A percentile compares a stretch with the other conserved stretches of the same genome.
These are phyloP conservation scores for Oleoguttula mirabilis DNA, from an alignment of 495 filamentous ascomycete species.

Conservation along the genomic window DNA sequence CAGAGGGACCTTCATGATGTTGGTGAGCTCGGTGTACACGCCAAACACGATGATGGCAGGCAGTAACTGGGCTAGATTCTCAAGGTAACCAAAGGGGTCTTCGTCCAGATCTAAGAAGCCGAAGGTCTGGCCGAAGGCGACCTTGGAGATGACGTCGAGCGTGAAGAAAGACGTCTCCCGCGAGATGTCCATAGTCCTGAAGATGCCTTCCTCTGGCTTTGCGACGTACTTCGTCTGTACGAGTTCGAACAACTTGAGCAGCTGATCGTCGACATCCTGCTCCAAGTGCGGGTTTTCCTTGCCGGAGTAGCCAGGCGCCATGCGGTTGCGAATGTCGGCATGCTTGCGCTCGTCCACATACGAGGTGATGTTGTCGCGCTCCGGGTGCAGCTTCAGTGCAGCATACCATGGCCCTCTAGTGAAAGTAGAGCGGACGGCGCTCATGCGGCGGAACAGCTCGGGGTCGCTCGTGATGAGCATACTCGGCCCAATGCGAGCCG, in stretches of 20 bases:
- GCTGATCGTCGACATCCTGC: constrained; percentile 32
- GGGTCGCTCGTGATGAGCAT: constrained; percentile 35
- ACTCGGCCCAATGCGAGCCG: constrained; percentile 35
- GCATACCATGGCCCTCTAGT: constrained; percentile 34
- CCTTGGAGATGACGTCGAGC: constrained; percentile 37
- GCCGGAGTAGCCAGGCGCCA: constrained; percentile 37
- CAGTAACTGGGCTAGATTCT: constrained; percentile 22
- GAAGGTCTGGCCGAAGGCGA: constrained; percentile 43
- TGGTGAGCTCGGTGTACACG: constrained; percentile 23
- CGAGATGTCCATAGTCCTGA: constrained; percentile 36
- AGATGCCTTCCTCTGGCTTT: constrained; percentile 19
- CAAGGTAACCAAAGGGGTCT: constrained; percentile 25
- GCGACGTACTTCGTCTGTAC: constrained; percentile 28
- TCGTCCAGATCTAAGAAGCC: constrained; percentile 30
- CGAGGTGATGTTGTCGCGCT: constrained; percentile 33
- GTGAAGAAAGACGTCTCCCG: constrained; percentile 37
- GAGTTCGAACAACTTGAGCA: constrained; percentile 31
- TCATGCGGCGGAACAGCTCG: constrained; percentile 32
- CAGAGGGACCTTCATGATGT: constrained; percentile 23
- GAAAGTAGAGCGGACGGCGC: constrained; percentile 30
- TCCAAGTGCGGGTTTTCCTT: constrained; percentile 40
- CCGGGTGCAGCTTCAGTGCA: constrained; percentile 31
- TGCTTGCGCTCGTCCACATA: constrained; percentile 31
- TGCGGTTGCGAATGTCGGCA: constrained; percentile 27
- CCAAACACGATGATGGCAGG: constrained; percentile 24